phyloP scores from a whole-genome alignment of 2,329 filamentous ascomycete species.

The Sarocladiaceae sp. region DNA sequence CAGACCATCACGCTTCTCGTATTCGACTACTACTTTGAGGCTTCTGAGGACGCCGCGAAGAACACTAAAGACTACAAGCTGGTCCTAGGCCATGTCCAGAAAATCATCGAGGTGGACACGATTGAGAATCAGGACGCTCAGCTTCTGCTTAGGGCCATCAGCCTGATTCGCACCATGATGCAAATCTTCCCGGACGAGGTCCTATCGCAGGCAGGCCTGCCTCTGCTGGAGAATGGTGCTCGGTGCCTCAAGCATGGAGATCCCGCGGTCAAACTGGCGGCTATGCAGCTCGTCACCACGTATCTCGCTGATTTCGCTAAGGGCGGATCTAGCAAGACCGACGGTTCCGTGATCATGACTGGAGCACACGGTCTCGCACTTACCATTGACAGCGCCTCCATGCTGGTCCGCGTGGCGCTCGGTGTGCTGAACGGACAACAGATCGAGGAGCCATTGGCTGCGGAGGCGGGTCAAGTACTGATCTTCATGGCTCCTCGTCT shows the following conservation, averaged over 20 bases:
- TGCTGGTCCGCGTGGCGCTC: slow-evolving; percentile 44
- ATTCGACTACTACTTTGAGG: slow-evolving; percentile 78
- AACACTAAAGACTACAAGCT: slow-evolving; percentile 62
- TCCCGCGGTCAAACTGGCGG: slow-evolving; percentile 67
- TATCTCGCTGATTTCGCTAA: slow-evolving; percentile 76
- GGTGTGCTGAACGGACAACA: slow-evolving; percentile 54
- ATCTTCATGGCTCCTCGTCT: slow-evolving; percentile 67
- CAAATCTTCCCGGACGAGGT: slow-evolving; percentile 58
- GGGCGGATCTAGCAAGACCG: slow-evolving; percentile 34
- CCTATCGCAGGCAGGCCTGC: slow-evolving; percentile 51
- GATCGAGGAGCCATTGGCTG: slow-evolving; percentile 67
- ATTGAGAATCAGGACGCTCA: slow-evolving; percentile 57
- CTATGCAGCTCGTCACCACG: slow-evolving; percentile 66
- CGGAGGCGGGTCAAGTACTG: slow-evolving; percentile 73
- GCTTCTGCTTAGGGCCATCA: slow-evolving; percentile 66
- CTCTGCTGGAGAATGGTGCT: slow-evolving; percentile 67
- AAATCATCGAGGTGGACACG: slow-evolving; percentile 49
- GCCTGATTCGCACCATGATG: slow-evolving; percentile 61
- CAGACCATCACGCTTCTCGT: slow-evolving; percentile 70
- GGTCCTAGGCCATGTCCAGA: slow-evolving; percentile 48
- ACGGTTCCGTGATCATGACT: not conserved
- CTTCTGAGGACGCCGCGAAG: slow-evolving; percentile 49
- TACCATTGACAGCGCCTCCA: slow-evolving; percentile 55
- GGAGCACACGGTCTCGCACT: slow-evolving; percentile 69
- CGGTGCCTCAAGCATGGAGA: slow-evolving; percentile 67